phyloP scores from a whole-genome alignment of 257 asterid genomes.

The Rhazya stricta region DNA sequence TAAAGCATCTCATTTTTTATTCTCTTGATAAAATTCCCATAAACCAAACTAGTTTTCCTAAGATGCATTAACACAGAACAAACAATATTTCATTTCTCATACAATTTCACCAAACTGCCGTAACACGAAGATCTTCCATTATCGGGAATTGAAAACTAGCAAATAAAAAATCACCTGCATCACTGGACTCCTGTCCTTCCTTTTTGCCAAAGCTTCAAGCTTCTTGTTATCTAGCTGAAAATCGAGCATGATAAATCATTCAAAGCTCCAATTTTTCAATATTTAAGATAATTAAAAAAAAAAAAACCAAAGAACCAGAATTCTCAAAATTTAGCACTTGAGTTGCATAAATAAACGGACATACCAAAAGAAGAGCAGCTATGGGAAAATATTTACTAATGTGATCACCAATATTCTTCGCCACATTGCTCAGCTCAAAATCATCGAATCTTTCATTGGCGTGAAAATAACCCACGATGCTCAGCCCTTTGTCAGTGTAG shows the following conservation, averaged over 20 bases:
- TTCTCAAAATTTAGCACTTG: neutral
- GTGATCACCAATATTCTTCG: conserved; percentile 92
- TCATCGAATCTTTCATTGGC: conserved; percentile 91
- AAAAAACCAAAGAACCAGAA: neutral
- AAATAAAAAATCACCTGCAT: conserved; percentile 49
- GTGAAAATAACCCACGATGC: conserved; percentile 86
- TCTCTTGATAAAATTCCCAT: neutral
- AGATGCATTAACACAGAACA: neutral
- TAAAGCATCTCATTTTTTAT: neutral
- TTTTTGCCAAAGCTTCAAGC: conserved; percentile 51
- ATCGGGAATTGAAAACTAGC: neutral
- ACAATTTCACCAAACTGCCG: neutral
- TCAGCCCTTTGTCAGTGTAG: conserved; percentile 65
- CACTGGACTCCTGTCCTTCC: conserved; percentile 61
- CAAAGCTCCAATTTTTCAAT: conserved; percentile 15
- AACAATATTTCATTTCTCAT: neutral
- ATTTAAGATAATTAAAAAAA: neutral
- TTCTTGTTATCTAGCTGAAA: conserved; percentile 62
- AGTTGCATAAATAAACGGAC: conserved; percentile 6
- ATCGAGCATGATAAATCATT: neutral
- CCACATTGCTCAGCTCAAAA: conserved; percentile 60
- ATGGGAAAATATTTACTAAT: conserved; percentile 76
- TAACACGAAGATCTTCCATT: neutral
- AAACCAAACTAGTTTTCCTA: neutral
- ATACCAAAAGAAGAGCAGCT: conserved; percentile 89